Base-by-base conservation (phyloP, 768 basidiomycete genomes). In the Gautieria morchelliformis region DNA sequence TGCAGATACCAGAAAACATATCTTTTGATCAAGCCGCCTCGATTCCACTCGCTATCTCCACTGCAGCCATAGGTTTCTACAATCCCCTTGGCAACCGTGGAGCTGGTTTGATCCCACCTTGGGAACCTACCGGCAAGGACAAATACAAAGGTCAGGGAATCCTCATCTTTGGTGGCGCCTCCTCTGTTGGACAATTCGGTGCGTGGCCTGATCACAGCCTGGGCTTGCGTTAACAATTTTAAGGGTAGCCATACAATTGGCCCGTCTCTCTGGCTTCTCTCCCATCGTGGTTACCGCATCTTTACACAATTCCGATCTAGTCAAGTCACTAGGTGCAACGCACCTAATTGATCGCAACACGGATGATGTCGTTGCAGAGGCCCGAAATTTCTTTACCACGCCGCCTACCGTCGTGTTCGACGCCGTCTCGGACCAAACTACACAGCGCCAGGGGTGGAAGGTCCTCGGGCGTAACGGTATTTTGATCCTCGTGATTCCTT, bases 151-250 rank as follows among this genome's bases (percentile, higher is more conserved):
- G 70, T 5, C 70, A 71, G 52, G 73, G 78, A 0, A 71, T 79
- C 44, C 58, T 81, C 33, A 71, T 81, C 53, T 65, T 78, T 17
- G 79, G 79, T 33, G 79, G 79, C 5, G 64, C 72, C 27, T 72
- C 73, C 45, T 78, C 76, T 40, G 75, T 79, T 3, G 79, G 79
- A 40, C 77, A 79, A 70, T 74, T 69, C 32, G 75, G 79, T 75
- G 66, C 61, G 71, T 61, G 59, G 42, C 44, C 14, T 17, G 22
- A 42, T 19, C 4, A 10, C 17, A 55, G 3, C 30, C 15, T 49
- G 15, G 32, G 27, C 32, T 20, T 9, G 22, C 14, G 2, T 30
- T 44, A 2, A 44, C 42, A 17, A 9, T n/a, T 15, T n/a, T 15
- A 12, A 41, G 10, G 14, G 41, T 58, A 75, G 74, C 60, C 17